A percentile compares a stretch with the other conserved stretches of the same genome.
These are phyloP conservation scores for Amanita pallidorosea DNA, from an alignment of 768 basidiomycete genomes.

Conservation along the genomic window DNA sequence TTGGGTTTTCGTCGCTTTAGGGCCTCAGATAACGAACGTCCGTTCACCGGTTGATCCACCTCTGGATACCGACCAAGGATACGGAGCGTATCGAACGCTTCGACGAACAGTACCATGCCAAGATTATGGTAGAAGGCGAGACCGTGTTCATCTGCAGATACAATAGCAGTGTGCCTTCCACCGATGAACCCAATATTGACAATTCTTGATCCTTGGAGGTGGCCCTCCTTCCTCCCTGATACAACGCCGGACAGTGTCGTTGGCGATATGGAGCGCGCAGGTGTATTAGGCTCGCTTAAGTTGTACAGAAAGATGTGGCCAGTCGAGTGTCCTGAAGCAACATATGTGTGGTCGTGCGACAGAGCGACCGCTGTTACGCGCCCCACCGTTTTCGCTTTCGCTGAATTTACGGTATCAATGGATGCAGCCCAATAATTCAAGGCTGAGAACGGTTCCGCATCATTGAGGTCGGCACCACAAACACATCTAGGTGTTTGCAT, in stretches of 20 bases:
- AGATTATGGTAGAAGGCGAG: constrained; percentile 93
- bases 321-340: constrained; percentile 77
- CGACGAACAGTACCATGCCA: constrained; percentile 90
- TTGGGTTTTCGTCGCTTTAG: constrained; percentile 34
- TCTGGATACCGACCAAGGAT: constrained; percentile 88
- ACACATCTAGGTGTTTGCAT: constrained; percentile 74
- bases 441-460: constrained; percentile 26
- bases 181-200: constrained; percentile 81
- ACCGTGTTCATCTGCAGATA: constrained; percentile 84
- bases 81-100: constrained; percentile 87
- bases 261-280: constrained; percentile 62
- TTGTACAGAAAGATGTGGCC: constrained; percentile 87
- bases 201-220: constrained; percentile 72
- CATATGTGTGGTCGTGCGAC: constrained; percentile 88
- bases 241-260: constrained; percentile 56
- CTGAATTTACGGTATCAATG: constrained; percentile 9
- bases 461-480: constrained; percentile 59
- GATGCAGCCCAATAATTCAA: constrained; percentile 1
- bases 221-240: constrained; percentile 79
- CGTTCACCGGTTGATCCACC: constrained; percentile 8
- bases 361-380: constrained; percentile 83
- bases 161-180: constrained; percentile 84
- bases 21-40: constrained; percentile 8
- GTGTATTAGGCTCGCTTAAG: constrained; percentile 53
- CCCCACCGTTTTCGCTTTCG: constrained; percentile 49